Conservation (phyloP, 2,329 filamentous ascomycete genomes). For the Neophaeococcomyces mojaviensis region DNA sequence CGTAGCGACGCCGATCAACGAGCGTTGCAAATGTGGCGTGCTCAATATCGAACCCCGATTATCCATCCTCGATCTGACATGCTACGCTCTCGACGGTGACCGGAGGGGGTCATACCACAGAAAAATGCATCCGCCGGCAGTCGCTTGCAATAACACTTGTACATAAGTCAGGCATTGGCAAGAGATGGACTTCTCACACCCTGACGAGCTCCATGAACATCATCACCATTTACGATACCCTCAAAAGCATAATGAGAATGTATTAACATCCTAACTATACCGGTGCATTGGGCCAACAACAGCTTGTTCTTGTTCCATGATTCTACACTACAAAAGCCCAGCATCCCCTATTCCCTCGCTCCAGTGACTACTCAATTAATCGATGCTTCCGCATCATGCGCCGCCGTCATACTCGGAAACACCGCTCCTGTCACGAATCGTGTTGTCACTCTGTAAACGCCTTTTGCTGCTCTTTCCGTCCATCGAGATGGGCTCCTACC, state of each 20-base stretch:
- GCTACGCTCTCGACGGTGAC: slow-evolving; percentile 2
- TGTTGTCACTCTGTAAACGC: too few relatives aligned
- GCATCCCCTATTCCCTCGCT: too few relatives aligned
- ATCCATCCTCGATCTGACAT: slow-evolving; percentile 48
- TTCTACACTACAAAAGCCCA: too few relatives aligned
- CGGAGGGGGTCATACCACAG: not conserved
- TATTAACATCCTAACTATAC: not conserved
- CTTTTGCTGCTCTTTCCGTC: too few relatives aligned
- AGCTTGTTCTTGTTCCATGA: not conserved
- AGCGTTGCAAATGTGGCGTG: slow-evolving; percentile 66
- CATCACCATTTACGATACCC: slow-evolving; percentile 2
- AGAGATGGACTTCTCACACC: not conserved
- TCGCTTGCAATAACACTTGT: not conserved
- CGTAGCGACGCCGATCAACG: slow-evolving; percentile 79
- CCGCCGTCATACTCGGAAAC: too few relatives aligned
- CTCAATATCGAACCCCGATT: slow-evolving; percentile 54
- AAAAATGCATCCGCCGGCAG: too few relatives aligned
- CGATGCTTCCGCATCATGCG: too few relatives aligned
- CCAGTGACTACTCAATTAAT: too few relatives aligned
- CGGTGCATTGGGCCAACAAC: not conserved
- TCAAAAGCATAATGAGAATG: not conserved
- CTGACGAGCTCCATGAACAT: not conserved
- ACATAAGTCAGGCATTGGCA: not conserved
- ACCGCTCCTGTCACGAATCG: too few relatives aligned
- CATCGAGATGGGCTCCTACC: too few relatives aligned